Conservation (phyloP, 345 rosid genomes). For the Cardamine resedifolia region DNA sequence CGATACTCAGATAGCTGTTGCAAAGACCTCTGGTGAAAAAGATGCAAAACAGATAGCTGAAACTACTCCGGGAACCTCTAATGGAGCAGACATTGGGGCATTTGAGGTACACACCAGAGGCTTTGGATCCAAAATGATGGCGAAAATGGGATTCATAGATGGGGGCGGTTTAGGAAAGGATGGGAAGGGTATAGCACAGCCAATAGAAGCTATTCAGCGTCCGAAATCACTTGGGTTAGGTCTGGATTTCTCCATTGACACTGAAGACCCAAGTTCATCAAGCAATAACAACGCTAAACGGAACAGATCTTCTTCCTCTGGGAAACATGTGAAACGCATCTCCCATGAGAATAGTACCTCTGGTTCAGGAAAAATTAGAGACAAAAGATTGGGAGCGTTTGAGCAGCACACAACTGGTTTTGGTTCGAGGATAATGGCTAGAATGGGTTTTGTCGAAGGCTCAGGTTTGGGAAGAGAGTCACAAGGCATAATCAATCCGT, state of each 20-base stretch:
- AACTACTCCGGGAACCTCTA: constrained; percentile 31
- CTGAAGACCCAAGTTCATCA: constrained; percentile 30
- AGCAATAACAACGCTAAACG: constrained; percentile 43
- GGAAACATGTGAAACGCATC: constrained; percentile 24
- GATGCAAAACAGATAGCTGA: constrained; percentile 41
- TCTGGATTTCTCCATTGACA: constrained; percentile 44
- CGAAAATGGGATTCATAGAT: constrained; percentile 81
- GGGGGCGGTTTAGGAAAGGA: constrained; percentile 89
- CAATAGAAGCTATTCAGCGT: constrained; percentile 72
- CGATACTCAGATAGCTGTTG: constrained; percentile 51
- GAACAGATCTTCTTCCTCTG: constrained; percentile 42
- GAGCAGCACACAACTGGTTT: constrained; percentile 90
- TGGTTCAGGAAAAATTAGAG: constrained; percentile 33
- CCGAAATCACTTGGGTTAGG: constrained; percentile 84
- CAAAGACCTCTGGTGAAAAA: constrained; percentile 25
- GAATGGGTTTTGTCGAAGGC: constrained; percentile 91
- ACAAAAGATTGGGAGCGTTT: constrained; percentile 54
- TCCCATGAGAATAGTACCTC: constrained; percentile 12
- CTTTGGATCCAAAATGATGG: constrained; percentile 95
- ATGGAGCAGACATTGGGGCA: constrained; percentile 52
- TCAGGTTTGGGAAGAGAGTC: constrained; percentile 74
- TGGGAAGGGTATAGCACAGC: constrained; percentile 73
- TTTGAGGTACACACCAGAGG: constrained; percentile 92
- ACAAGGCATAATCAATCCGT: constrained; percentile 71
- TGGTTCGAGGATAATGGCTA: constrained; percentile 89